phyloP scores from a whole-genome alignment of 2,329 filamentous ascomycete species.

The Microsporum ferrugineum region DNA sequence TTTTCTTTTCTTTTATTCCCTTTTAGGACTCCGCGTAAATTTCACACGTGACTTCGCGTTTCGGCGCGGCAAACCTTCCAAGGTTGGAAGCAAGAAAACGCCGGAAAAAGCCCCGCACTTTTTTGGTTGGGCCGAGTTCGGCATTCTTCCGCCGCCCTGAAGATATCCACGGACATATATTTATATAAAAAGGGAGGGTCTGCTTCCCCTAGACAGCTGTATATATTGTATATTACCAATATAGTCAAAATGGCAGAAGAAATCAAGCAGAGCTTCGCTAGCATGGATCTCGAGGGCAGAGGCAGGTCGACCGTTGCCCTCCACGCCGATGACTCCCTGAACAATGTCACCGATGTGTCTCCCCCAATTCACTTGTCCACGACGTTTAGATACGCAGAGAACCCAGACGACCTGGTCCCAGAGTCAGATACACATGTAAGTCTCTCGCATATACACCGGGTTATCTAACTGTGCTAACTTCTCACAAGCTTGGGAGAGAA shows the following conservation, averaged over 20 bases:
- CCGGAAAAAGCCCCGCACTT: background rate
- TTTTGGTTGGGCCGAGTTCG: too few relatives aligned
- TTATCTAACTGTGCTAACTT: background rate
- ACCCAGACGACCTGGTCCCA: slow-evolving; percentile 55
- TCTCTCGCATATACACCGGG: background rate
- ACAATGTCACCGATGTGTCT: slow-evolving; percentile 65
- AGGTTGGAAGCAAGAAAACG: background rate
- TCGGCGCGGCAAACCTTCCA: background rate
- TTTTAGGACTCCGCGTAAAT: background rate
- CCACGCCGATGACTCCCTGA: slow-evolving; percentile 70
- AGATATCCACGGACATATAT: too few relatives aligned
- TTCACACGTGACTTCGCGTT: background rate
- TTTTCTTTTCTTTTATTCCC: background rate
- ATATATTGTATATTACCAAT: background rate
- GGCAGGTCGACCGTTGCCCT: slow-evolving; percentile 58
- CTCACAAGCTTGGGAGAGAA: slow-evolving; percentile 10
- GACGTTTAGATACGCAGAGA: slow-evolving; percentile 67
- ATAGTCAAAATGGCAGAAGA: background rate
- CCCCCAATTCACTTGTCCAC: slow-evolving; percentile 85
- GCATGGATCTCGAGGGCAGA: slow-evolving; percentile 13
- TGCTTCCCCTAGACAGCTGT: too few relatives aligned
- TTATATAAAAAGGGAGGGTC: too few relatives aligned
- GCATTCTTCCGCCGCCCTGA: too few relatives aligned
- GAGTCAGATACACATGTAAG: slow-evolving; percentile 29
- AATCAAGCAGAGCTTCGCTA: background rate